Base-by-base conservation (phyloP, 345 rosid genomes). In the Cardamine resedifolia region DNA sequence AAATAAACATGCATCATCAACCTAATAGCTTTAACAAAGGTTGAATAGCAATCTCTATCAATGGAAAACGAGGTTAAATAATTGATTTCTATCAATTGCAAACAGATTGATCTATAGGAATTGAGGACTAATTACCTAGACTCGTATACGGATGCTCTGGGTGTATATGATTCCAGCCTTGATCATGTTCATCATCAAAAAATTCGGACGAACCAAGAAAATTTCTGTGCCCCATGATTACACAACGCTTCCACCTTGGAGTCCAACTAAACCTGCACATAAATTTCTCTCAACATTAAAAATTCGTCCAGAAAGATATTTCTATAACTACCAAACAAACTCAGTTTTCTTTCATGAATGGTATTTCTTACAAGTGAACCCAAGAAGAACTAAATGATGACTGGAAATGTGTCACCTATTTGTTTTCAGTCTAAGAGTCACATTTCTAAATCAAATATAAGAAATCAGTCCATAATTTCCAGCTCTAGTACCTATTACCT, bases 191-290 rank as follows among this genome's bases (percentile, higher is more conserved):
- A 78, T 65, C 78, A 70, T 83, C 90, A 68, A 87, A 84, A 82
- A 70, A 67, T 47, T 79, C 89, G 49, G 88, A 72, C 27, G 82
- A 67, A 75, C 78, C 79, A 39, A 64, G 85, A 67, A 87, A 83
- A 58, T 85, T 83, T 53, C 86, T 86, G 70, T 89, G 94, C 57
- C 86, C 93, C 97, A 91, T 91, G 39, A 70, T 48, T 51, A 48
- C 48, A 21, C 50, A 45, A 66, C 14, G 28, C 55, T 74, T 66
- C 59, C 51, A 56, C 53, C 64, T 76, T 43, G 27, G 27, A 44
- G 23, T 66, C 69, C 64, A 73, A 71, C 62, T 73, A 73, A 64
- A 78, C 80, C 92, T 88, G 87, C 79, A 71, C 62, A 70, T 4
- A 58, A 62, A 60, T 2, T 34, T 66, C 62, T 47, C 53, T 61